Evolutionary conservation across 2,329 filamentous ascomycete genomes (phyloP).

Genomic region (Plectosphaerella cucumerina): DNA sequence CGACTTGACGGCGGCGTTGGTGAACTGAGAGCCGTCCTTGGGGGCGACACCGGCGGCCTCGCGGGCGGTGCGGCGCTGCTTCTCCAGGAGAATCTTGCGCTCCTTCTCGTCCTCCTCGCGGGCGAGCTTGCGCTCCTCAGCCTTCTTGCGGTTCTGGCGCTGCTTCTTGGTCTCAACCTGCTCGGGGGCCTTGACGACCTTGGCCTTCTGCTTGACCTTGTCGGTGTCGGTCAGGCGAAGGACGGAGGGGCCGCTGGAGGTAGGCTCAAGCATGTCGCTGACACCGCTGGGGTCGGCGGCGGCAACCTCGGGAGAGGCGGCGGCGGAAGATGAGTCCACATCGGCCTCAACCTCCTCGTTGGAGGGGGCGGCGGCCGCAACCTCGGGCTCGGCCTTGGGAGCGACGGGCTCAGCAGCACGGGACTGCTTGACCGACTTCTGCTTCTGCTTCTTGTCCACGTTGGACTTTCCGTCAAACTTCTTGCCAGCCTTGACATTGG

Average conservation of each 20-base stretch:
- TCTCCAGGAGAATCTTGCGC: slow-evolving; percentile 72
- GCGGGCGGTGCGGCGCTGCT: slow-evolving; percentile 77
- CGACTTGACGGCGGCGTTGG: slow-evolving; percentile 34
- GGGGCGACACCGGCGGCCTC: slow-evolving; percentile 78
- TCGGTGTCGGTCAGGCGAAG: slow-evolving; percentile 70
- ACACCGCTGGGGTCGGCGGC: slow-evolving; percentile 65
- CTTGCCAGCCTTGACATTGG: slow-evolving; percentile 66
- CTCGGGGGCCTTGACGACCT: slow-evolving; percentile 59
- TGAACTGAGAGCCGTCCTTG: slow-evolving; percentile 69
- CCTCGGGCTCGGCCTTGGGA: slow-evolving; percentile 34
- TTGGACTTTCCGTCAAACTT: slow-evolving; percentile 51
- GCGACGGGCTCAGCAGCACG: slow-evolving; percentile 48
- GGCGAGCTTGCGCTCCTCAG: slow-evolving; percentile 70
- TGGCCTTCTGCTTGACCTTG: slow-evolving; percentile 59
- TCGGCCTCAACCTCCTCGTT: slow-evolving; percentile 71
- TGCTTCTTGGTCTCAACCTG: slow-evolving; percentile 88
- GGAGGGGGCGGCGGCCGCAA: slow-evolving; percentile 58
- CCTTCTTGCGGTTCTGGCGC: slow-evolving; percentile 87
- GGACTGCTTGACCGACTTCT: slow-evolving; percentile 68
- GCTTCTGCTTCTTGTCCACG: slow-evolving; percentile 58
- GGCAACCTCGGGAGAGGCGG: slow-evolving; percentile 57
- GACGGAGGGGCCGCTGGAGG: slow-evolving; percentile 64
- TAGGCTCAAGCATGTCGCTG: slow-evolving; percentile 85
- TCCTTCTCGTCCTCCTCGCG: slow-evolving; percentile 76
- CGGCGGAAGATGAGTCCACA: slow-evolving; percentile 70